Evolutionary conservation across 371 early-diverging fungal genomes (phyloP).

Genomic region (Mortierella sp.): DNA sequence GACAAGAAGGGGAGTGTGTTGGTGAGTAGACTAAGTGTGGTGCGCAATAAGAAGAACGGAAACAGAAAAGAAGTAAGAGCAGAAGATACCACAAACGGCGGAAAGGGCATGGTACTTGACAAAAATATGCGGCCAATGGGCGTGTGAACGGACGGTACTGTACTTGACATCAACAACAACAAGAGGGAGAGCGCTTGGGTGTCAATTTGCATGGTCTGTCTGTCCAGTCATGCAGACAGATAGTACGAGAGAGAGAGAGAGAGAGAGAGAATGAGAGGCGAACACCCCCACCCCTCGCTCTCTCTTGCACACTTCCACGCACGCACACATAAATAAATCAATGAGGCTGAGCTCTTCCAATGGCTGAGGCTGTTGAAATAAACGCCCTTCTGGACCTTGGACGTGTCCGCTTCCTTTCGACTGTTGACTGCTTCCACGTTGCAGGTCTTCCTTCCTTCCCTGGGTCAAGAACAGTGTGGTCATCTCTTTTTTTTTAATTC

Average conservation of each 20-base stretch:
- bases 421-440: conserved; percentile 7
- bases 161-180: background rate
- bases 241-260: too few species aligned
- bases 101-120: too few species aligned
- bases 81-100: background rate
- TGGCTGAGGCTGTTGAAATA: background rate
- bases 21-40: background rate
- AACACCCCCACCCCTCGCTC: too few species aligned
- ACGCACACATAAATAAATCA: background rate
- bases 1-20: background rate
- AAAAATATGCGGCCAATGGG: background rate
- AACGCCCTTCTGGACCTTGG: background rate
- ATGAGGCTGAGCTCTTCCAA: background rate
- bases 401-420: background rate
- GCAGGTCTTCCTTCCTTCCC: background rate
- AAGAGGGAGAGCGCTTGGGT: background rate
- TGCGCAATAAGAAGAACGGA: background rate
- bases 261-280: too few species aligned
- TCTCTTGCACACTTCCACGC: background rate
- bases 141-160: background rate
- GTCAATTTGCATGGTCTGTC: background rate
- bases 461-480: background rate
- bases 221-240: background rate
- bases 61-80: background rate
- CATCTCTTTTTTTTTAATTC: background rate